These are phyloP conservation scores for Ceratobasidium sp. DNA, from an alignment of 1,284 basidiomycete species.

Conservation along the genomic window DNA sequence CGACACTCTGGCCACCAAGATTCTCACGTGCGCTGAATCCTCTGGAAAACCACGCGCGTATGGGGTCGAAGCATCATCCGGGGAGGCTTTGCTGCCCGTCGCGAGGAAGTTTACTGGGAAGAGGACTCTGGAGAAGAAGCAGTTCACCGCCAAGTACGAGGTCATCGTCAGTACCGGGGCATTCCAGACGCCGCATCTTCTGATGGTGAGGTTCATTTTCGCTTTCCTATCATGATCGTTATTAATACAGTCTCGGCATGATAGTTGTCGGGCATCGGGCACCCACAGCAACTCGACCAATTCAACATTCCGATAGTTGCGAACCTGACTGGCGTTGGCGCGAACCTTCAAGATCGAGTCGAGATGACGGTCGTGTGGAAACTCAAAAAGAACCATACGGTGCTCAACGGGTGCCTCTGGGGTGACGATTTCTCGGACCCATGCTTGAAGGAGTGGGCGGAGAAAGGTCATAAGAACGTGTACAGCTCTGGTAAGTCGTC, in stretches of 20 bases:
- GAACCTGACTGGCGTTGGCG: conserved; percentile 23
- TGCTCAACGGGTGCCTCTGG: conserved; percentile 18
- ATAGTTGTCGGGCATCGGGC: conserved; percentile 28
- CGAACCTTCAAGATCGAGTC: conserved; percentile 30
- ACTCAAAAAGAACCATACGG: conserved; percentile 31
- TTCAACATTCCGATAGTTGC: conserved; percentile 22
- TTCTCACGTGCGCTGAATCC: conserved; percentile 28
- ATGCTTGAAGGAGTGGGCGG: conserved; percentile 27
- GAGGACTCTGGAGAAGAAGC: conserved; percentile 6
- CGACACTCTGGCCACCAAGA: conserved; percentile 28
- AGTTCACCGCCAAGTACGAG: conserved; percentile 29
- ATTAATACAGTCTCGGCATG: neutral
- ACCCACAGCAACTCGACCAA: conserved; percentile 12
- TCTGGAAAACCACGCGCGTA: conserved; percentile 24
- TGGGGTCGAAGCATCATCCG: conserved; percentile 23
- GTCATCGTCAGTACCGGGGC: conserved; percentile 29
- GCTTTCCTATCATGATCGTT: neutral
- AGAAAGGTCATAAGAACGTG: conserved; percentile 10
- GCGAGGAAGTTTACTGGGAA: conserved; percentile 25
- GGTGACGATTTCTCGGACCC: conserved; percentile 29
- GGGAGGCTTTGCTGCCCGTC: conserved; percentile 19
- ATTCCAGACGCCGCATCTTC: conserved; percentile 31
- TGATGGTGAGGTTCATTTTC: conserved; percentile 2
- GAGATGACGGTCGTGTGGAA: conserved; percentile 37
- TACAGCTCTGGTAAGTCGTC: conserved; percentile 24